Evolutionary conservation across 169 alveolate species (phyloP).

Genomic region (Plasmodium cynomolgi): DNA sequence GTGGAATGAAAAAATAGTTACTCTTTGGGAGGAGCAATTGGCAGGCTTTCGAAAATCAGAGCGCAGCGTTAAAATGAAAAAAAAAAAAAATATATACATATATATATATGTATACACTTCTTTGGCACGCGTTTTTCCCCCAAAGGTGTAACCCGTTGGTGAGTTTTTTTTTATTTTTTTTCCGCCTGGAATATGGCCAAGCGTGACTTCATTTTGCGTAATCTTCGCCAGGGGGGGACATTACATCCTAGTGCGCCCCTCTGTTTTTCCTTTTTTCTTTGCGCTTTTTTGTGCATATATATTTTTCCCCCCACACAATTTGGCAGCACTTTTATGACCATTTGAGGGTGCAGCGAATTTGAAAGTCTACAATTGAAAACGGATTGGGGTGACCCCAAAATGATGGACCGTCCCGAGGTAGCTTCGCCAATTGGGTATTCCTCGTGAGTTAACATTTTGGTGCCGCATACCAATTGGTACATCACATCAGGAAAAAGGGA

Average conservation of each 20-base stretch:
- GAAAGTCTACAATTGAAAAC: background rate
- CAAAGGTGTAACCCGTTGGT: background rate
- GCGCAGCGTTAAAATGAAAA: background rate
- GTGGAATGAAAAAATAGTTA: background rate
- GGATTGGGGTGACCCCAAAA: background rate
- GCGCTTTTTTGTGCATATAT: background rate
- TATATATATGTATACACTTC: background rate
- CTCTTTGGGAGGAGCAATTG: background rate
- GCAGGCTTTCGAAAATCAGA: background rate
- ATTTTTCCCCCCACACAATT: background rate
- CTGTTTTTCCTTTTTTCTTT: background rate
- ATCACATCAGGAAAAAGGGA: background rate
- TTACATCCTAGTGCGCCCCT: background rate
- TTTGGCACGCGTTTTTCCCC: background rate
- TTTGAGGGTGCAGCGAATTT: background rate
- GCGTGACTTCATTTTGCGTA: background rate
- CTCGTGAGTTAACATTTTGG: background rate
- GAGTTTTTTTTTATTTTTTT: background rate
- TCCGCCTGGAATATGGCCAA: background rate
- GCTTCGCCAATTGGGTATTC: background rate
- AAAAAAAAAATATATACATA: background rate
- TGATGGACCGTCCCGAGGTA: background rate
- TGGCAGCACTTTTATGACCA: background rate
- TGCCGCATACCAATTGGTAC: background rate
- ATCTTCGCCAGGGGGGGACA: background rate